Conservation (phyloP, 1,284 basidiomycete species). For the Leccinum angustisporum region DNA sequence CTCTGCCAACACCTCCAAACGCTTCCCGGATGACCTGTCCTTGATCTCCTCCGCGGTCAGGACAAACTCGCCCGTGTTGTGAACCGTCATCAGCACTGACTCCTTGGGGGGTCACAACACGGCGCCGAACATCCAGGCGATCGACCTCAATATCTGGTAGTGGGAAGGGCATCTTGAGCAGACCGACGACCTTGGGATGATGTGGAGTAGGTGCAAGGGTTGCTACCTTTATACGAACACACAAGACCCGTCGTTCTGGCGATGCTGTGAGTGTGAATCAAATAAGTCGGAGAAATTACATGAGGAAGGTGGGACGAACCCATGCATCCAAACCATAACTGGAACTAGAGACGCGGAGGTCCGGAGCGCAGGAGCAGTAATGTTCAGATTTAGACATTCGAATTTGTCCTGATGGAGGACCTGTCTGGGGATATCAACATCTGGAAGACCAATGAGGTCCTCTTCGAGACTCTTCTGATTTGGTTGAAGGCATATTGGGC, state of each 20-base stretch:
- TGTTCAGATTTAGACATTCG: slow-evolving; percentile 74
- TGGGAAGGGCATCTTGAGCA: slow-evolving; percentile 87
- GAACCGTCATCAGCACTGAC: slow-evolving; percentile 33
- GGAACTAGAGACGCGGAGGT: slow-evolving; percentile 53
- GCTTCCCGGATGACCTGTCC: too few relatives aligned
- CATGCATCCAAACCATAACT: slow-evolving; percentile 82
- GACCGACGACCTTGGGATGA: slow-evolving; percentile 92
- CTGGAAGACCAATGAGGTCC: slow-evolving; percentile 58
- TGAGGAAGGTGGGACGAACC: slow-evolving; percentile 43
- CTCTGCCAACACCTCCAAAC: too few relatives aligned
- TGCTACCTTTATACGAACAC: slow-evolving; percentile 63
- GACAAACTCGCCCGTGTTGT: too few relatives aligned
- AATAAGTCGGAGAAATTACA: slow-evolving; percentile 15
- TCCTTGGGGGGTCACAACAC: slow-evolving; percentile 47
- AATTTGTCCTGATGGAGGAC: slow-evolving; percentile 66
- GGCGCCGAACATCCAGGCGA: slow-evolving; percentile 48
- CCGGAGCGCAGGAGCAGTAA: slow-evolving; percentile 64
- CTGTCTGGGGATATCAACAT: slow-evolving; percentile 53
- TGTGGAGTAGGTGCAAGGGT: slow-evolving; percentile 91
- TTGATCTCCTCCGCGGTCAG: too few relatives aligned
- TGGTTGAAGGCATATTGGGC: slow-evolving; percentile 72
- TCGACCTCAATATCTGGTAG: slow-evolving; percentile 77
- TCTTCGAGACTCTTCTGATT: slow-evolving; percentile 52
- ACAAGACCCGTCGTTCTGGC: slow-evolving; percentile 11
- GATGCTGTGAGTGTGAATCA: slow-evolving; percentile 3